Evolutionary conservation across 306 rosid species (phyloP).

Genomic region (Quercus dentata): DNA sequence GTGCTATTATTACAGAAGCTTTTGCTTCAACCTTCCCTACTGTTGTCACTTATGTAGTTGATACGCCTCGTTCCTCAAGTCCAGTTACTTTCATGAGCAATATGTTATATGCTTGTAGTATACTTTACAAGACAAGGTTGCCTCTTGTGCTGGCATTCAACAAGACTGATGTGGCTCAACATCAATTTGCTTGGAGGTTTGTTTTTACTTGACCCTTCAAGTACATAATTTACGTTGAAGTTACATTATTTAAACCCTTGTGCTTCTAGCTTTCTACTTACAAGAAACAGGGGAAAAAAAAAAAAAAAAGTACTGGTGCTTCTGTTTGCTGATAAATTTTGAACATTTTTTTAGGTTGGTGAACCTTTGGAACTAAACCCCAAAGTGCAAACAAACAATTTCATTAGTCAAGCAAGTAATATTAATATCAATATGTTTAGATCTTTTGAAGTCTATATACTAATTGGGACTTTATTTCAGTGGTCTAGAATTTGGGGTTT

Average conservation of each 20-base stretch:
- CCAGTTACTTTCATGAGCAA: constrained; percentile 97
- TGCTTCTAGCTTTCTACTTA: not conserved
- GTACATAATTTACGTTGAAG: not conserved
- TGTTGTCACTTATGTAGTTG: constrained; percentile 72
- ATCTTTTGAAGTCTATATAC: not conserved
- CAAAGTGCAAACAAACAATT: not conserved
- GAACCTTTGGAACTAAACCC: not conserved
- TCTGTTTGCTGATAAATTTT: not conserved
- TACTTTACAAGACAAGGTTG: constrained; percentile 85
- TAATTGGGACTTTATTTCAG: too few species aligned
- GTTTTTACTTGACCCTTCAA: constrained; percentile 4
- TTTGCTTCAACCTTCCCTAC: constrained; percentile 99
- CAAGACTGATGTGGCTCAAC: constrained; percentile 77
- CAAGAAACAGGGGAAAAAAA: too few species aligned
- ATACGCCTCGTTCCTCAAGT: constrained; percentile 81
- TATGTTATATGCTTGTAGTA: constrained; percentile 91
- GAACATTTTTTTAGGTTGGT: not conserved
- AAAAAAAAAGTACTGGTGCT: not conserved
- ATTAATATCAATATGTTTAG: not conserved
- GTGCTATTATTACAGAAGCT: constrained; percentile 95
- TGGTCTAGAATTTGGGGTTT: too few species aligned
- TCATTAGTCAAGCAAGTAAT: not conserved
- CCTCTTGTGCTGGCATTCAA: constrained; percentile 90
- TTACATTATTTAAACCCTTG: not conserved
- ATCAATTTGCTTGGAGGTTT: constrained; percentile 94